A percentile compares a stretch with the other conserved stretches of the same genome.
Conservation (phyloP, 2,329 filamentous ascomycete genomes). For the Epichloe bromicola region DNA sequence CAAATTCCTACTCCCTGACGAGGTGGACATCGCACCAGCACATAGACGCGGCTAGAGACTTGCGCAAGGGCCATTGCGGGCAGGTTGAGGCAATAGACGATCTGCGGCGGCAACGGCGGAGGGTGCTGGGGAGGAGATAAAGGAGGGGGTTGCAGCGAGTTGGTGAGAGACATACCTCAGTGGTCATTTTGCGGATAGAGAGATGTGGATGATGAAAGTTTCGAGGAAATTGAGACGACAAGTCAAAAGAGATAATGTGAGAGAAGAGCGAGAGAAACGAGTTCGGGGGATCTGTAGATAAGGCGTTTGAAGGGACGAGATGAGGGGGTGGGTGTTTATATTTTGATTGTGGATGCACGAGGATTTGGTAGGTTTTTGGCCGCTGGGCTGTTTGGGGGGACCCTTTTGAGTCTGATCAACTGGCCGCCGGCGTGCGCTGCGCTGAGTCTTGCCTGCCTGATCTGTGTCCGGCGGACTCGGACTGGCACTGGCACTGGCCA, state of each 20-base stretch:
- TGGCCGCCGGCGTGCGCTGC: not conserved
- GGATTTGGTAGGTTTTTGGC: conserved; percentile 4
- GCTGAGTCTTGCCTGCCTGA: not conserved
- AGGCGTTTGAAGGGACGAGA: conserved; percentile 14
- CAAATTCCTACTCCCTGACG: not conserved
- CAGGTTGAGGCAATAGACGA: not conserved
- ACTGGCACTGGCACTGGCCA: too few species aligned
- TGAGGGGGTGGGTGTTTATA: conserved; percentile 18
- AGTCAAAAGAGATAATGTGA: conserved; percentile 10
- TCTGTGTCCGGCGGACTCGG: not conserved
- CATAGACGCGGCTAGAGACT: not conserved
- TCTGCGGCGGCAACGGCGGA: conserved; percentile 1
- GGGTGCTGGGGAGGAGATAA: conserved; percentile 3
- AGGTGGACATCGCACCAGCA: not conserved
- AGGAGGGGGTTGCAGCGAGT: conserved; percentile 2
- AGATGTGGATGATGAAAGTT: not conserved
- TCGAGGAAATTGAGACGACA: not conserved
- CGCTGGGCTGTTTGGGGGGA: not conserved
- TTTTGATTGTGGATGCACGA: conserved; percentile 17
- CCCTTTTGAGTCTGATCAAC: not conserved
- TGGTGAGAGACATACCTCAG: conserved; percentile 18
- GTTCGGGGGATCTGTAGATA: conserved; percentile 9
- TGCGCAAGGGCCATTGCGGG: not conserved
- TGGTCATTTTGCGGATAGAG: conserved; percentile 16
- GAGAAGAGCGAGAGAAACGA: conserved; percentile 11